Evolutionary conservation across 1,139 yeast genomes (phyloP).

Genomic region (Blastobotrys petasosporus): DNA sequence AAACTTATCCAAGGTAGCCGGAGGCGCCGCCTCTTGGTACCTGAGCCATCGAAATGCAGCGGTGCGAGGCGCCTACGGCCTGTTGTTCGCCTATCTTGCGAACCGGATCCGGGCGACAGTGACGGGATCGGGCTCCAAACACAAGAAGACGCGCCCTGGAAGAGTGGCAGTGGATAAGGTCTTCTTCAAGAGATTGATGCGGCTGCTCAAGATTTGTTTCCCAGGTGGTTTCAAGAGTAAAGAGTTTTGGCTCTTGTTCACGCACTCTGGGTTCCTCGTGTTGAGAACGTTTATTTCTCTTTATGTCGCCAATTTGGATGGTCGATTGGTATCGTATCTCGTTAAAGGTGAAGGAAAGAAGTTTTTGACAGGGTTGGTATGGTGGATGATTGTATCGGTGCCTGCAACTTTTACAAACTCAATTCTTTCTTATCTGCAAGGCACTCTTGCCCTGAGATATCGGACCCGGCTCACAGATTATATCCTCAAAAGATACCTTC

Average conservation of each 20-base stretch:
- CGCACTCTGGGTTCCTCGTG: slow-evolving; percentile 60
- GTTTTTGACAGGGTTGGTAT: slow-evolving; percentile 57
- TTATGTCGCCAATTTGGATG: slow-evolving; percentile 83
- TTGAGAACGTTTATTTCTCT: slow-evolving; percentile 69
- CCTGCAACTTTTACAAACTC: slow-evolving; percentile 85
- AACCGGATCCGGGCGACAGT: slow-evolving; percentile 23
- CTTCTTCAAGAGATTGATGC: slow-evolving; percentile 28
- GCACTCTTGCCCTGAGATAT: slow-evolving; percentile 58
- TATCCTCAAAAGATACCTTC: slow-evolving; percentile 63
- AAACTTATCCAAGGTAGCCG: slow-evolving; percentile 18
- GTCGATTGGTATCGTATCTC: slow-evolving; percentile 74
- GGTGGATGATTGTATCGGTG: slow-evolving; percentile 81
- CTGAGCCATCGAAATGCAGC: slow-evolving; percentile 24
- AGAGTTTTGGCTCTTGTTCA: slow-evolving; percentile 39
- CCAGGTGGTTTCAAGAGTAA: slow-evolving; percentile 33
- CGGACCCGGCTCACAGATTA: slow-evolving; percentile 60
- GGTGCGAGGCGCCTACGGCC: slow-evolving; percentile 26
- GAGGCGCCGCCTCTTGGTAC: slow-evolving; percentile 18
- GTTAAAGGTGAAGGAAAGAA: slow-evolving; percentile 63
- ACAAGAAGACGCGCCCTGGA: slow-evolving; percentile 8
- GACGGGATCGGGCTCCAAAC: slow-evolving; percentile 17
- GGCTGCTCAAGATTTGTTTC: slow-evolving; percentile 32
- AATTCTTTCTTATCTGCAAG: slow-evolving; percentile 64
- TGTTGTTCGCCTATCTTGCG: slow-evolving; percentile 22
- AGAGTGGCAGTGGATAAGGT: slow-evolving; percentile 33